phyloP scores from a whole-genome alignment of 2,329 filamentous ascomycete species.

The Dactylellina haptotyla region DNA sequence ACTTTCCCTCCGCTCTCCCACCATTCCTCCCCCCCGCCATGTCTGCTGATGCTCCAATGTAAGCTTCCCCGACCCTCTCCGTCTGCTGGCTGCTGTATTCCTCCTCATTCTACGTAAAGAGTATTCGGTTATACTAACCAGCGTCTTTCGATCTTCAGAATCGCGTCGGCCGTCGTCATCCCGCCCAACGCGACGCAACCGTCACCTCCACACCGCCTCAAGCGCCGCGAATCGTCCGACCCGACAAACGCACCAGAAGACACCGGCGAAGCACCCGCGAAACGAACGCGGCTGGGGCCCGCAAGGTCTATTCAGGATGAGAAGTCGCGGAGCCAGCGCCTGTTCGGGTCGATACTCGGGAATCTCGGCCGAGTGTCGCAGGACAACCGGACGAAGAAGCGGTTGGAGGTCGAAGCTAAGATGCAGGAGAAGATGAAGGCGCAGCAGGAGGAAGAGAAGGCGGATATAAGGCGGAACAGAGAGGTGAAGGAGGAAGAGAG shows the following conservation, averaged over 20 bases:
- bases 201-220: conserved; percentile 42
- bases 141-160: conserved; percentile 16
- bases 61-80: conserved; percentile 3
- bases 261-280: conserved; percentile 23
- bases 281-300: conserved; percentile 49
- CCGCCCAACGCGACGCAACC: conserved; percentile 53
- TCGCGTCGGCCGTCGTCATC: conserved; percentile 53
- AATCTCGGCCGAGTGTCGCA: conserved; percentile 44
- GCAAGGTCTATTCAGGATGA: conserved; percentile 40
- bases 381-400: conserved; percentile 47
- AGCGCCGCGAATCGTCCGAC: conserved; percentile 52
- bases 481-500: conserved; percentile 49
- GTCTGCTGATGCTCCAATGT: conserved; percentile 47
- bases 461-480: conserved; percentile 28
- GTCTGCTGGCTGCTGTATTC: neutral
- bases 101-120: too few relatives aligned
- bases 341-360: conserved; percentile 53
- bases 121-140: too few relatives aligned
- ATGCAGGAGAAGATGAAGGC: conserved; percentile 51
- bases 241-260: conserved; percentile 7
- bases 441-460: conserved; percentile 45
- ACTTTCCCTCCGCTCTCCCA: neutral
- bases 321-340: conserved; percentile 38
- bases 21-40: conserved; percentile 1
- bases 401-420: conserved; percentile 46